Conservation (phyloP, 106 monocot species). For the Ottelia alismoides region DNA sequence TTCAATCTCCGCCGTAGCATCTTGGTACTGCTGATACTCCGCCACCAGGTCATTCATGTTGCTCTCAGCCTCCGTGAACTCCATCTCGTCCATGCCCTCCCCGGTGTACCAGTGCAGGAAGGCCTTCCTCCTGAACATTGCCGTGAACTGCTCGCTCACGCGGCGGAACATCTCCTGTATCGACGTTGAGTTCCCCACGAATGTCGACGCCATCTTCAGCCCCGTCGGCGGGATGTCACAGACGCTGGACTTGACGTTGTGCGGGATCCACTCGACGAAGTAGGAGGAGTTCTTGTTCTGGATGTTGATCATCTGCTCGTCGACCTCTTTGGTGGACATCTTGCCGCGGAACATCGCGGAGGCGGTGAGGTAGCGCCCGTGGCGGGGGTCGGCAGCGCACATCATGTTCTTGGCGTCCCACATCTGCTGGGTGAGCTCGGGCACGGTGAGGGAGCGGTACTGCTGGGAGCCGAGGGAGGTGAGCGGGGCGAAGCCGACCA, state of each 20-base stretch:
- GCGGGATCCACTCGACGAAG: constrained; percentile 65
- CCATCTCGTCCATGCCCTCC: constrained; percentile 40
- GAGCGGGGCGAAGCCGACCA: constrained; percentile 63
- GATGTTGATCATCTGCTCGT: constrained; percentile 32
- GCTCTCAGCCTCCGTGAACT: constrained; percentile 40
- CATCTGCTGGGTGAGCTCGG: constrained; percentile 61
- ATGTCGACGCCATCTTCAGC: constrained; percentile 10
- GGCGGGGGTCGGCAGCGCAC: constrained; percentile 61
- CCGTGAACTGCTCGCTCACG: constrained; percentile 33
- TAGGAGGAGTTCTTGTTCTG: constrained; percentile 65
- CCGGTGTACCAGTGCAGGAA: constrained; percentile 38
- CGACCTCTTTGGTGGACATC: constrained; percentile 29
- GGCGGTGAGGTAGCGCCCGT: constrained; percentile 54
- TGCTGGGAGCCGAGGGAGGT: constrained; percentile 61
- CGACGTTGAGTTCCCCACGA: constrained; percentile 11
- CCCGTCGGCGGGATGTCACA: constrained; percentile 8
- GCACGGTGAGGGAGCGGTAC: constrained; percentile 47
- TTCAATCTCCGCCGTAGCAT: too few species aligned
- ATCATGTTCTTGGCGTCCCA: constrained; percentile 78
- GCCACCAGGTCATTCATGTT: constrained; percentile 33
- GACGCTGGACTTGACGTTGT: constrained; percentile 34
- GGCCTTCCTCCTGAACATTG: constrained; percentile 32
- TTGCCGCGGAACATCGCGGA: constrained; percentile 58
- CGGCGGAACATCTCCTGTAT: constrained; percentile 40
- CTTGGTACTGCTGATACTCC: constrained; percentile 38